Conservation (phyloP, 2,329 filamentous ascomycete genomes). For the Fusarium coicis region DNA sequence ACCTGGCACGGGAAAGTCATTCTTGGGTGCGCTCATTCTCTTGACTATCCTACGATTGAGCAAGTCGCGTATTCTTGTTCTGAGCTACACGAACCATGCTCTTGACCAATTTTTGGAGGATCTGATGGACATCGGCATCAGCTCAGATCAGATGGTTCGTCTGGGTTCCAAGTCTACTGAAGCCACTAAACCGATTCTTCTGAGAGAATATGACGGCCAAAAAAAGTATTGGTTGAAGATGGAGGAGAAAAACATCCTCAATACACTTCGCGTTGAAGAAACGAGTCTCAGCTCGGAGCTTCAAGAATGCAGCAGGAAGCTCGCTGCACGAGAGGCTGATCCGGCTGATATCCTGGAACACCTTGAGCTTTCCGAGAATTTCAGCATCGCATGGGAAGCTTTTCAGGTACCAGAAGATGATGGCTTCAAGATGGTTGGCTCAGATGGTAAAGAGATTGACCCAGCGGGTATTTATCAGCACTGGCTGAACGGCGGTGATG, state of each 20-base stretch:
- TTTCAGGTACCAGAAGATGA: slow-evolving; percentile 62
- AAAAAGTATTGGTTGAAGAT: slow-evolving; percentile 47
- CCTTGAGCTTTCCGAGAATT: slow-evolving; percentile 63
- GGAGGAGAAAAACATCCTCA: slow-evolving; percentile 49
- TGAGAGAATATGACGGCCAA: slow-evolving; percentile 53
- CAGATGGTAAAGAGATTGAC: slow-evolving; percentile 55
- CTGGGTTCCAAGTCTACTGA: slow-evolving; percentile 69
- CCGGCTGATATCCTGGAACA: slow-evolving; percentile 51
- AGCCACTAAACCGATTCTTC: slow-evolving; percentile 58
- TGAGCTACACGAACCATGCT: slow-evolving; percentile 76
- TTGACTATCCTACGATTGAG: slow-evolving; percentile 65
- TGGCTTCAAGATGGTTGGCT: slow-evolving; percentile 60
- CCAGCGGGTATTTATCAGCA: slow-evolving; percentile 29
- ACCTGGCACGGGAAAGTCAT: slow-evolving; percentile 81
- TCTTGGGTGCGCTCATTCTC: slow-evolving; percentile 72
- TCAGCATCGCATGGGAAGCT: slow-evolving; percentile 64
- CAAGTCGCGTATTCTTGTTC: slow-evolving; percentile 65
- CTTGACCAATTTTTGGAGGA: slow-evolving; percentile 75
- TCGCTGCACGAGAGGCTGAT: slow-evolving; percentile 7
- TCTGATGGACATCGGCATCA: slow-evolving; percentile 68
- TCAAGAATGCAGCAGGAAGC: slow-evolving; percentile 22
- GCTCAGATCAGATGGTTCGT: slow-evolving; percentile 62
- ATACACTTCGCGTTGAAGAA: slow-evolving; percentile 47
- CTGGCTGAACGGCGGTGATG: slow-evolving; percentile 25
- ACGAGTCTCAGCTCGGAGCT: slow-evolving; percentile 39